Conservation (phyloP, 345 rosid genomes). For the Lenwebbia sp. region DNA sequence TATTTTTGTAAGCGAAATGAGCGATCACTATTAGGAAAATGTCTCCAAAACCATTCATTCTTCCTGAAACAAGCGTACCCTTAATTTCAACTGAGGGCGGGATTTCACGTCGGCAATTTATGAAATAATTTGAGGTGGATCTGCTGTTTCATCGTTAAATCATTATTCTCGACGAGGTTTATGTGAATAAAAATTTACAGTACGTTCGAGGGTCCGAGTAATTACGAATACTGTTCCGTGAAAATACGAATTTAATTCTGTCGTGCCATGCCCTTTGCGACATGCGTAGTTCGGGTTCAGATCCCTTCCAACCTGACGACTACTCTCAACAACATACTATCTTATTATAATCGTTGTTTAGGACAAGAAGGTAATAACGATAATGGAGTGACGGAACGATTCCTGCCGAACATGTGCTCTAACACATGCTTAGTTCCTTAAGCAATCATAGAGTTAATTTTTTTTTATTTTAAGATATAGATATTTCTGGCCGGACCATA, state of each 20-base stretch:
- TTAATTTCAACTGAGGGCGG: not conserved
- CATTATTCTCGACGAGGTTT: not conserved
- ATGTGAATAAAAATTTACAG: too few relatives aligned
- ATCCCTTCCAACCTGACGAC: constrained; percentile 11
- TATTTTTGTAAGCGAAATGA: too few relatives aligned
- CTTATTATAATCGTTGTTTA: not conserved
- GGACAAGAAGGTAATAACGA: not conserved
- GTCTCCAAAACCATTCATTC: too few relatives aligned
- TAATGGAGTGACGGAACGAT: not conserved
- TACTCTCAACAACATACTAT: not conserved
- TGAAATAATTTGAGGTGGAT: not conserved
- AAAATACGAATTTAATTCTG: not conserved
- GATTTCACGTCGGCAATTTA: not conserved
- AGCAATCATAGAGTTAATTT: not conserved
- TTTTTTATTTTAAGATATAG: not conserved
- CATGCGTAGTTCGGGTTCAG: not conserved
- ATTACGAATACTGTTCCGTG: not conserved
- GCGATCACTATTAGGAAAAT: too few relatives aligned
- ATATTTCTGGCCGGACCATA: not conserved
- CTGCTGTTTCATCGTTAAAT: not conserved
- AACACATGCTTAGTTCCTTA: not conserved
- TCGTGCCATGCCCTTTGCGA: not conserved
- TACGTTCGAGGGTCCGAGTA: not conserved
- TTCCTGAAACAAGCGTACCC: too few relatives aligned
- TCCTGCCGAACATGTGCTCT: not conserved